Evolutionary conservation across 208 protist genomes (phyloP).

Genomic region (Acanthamoeba castellanii): DNA sequence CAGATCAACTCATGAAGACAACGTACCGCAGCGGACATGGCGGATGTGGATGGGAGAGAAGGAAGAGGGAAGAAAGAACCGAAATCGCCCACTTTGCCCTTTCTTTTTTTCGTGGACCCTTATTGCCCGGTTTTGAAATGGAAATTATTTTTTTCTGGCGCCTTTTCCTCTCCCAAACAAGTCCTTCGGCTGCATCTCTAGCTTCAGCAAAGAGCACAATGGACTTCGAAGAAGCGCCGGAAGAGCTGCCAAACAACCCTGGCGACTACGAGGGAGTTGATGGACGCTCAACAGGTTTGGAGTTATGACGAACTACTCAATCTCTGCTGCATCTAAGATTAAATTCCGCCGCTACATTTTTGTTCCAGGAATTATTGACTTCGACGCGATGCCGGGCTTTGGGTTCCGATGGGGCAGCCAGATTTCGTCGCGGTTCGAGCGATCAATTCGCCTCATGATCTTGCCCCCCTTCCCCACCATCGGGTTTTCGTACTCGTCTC

Average conservation of each 20-base stretch:
- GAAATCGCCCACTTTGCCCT: not conserved
- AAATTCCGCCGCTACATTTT: not conserved
- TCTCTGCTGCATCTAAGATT: not conserved
- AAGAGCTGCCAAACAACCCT: conserved; percentile 14
- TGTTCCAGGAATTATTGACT: conserved; percentile 33
- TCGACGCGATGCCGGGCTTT: conserved; percentile 24
- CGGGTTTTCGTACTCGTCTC: conserved; percentile 47
- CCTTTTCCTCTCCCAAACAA: not conserved
- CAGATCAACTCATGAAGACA: not conserved
- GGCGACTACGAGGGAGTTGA: conserved; percentile 9
- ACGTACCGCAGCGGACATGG: conserved; percentile 24
- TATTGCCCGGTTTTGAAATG: not conserved
- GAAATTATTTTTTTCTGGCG: not conserved
- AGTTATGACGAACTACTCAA: too few relatives aligned
- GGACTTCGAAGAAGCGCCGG: not conserved
- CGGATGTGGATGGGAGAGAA: conserved; percentile 31
- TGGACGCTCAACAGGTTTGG: conserved; percentile 20
- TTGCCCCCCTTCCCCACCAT: conserved; percentile 32
- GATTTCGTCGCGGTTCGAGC: conserved; percentile 16
- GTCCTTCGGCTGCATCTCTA: too few relatives aligned
- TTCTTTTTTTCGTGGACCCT: not conserved
- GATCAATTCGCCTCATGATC: conserved; percentile 40
- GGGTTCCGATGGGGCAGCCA: conserved; percentile 1
- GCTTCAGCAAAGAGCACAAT: not conserved
- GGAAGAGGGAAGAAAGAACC: conserved; percentile 33